A percentile compares a stretch with the other conserved stretches of the same genome.
phyloP scores from a whole-genome alignment of 2,329 filamentous ascomycete genomes.

The Pseudopyricularia javanii region DNA sequence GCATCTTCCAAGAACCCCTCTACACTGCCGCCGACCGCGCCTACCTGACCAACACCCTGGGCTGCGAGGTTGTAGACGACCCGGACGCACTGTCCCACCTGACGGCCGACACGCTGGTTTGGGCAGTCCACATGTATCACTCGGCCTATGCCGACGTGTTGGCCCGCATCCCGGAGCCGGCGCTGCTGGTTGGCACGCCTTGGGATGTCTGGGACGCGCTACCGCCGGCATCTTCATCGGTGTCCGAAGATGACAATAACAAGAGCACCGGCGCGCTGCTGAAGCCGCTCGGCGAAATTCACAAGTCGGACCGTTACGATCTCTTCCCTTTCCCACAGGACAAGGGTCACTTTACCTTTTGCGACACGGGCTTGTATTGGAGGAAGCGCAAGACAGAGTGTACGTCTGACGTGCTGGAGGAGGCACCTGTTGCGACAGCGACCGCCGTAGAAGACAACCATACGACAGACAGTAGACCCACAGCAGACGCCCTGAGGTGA shows the following conservation, averaged over 20 bases:
- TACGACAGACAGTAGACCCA: too few species aligned
- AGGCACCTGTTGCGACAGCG: too few species aligned
- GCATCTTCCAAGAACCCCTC: conserved; percentile 41
- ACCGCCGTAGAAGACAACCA: too few species aligned
- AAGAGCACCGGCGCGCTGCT: background rate
- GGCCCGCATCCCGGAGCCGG: conserved; percentile 25
- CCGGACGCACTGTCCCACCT: conserved; percentile 41
- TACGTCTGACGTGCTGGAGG: too few species aligned
- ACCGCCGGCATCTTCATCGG: too few species aligned
- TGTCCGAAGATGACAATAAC: too few species aligned
- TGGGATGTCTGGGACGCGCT: conserved; percentile 33
- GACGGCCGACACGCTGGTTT: conserved; percentile 37
- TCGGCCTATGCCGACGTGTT: conserved; percentile 41
- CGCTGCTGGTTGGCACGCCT: conserved; percentile 44
- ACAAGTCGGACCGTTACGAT: conserved; percentile 10
- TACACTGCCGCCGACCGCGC: conserved; percentile 33
- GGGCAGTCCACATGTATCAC: conserved; percentile 48
- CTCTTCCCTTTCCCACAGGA: conserved; percentile 24
- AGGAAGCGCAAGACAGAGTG: background rate
- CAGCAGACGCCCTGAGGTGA: too few species aligned
- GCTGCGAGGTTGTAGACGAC: conserved; percentile 36
- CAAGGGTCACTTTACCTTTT: conserved; percentile 22
- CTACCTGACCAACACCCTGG: conserved; percentile 38
- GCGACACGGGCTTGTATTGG: conserved; percentile 28
- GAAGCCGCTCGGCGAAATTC: background rate